Base-by-base conservation (phyloP, 1,284 basidiomycete species). In the Waitea zeae region DNA sequence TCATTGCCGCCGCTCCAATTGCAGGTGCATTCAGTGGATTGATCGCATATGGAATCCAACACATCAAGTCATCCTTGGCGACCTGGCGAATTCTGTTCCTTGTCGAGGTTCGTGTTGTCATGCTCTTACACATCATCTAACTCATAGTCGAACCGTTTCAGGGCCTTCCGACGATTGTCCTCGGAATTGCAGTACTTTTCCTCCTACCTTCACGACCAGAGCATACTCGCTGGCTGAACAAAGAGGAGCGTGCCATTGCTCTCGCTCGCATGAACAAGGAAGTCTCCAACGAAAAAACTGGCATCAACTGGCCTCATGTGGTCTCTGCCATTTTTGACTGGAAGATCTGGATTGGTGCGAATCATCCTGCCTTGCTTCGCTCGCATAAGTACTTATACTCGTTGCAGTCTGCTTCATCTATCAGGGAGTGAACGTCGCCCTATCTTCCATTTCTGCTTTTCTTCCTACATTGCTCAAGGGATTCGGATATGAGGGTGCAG, bases 11-110 rank as follows among this genome's bases (percentile, higher is more conserved):
- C 20, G 49, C 48, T 3, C 46, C 46, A 2, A 30, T 48, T 12
- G 4, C 15, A 48, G 49, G 51, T 32, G 56, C 55, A 15, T 57
- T 57, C 33, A 53, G 56, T 39, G 54, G 56, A 27, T 36, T 58
- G 6, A 47, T 58, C 12, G 56, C 55, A 12, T 59, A 44, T 40
- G 53, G 49, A 7, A 58, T 60, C 35, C 9, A 7, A 9, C 17
- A 31, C 12, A 31, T 31, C 17, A 13, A n/a, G 17, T 7, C 7
- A 7, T 31, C 30, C 12, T 7, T 31, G 6, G 22, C 22, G 22
- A 26, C 22, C 22, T 26, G 22, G 22, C 22, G 22, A n/a, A 26
- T 26, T n/a, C 22, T 26, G 7, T 26, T 26, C 22, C 22, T 26
- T n/a, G n/a, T 26, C 22, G 22, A 26, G 22, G n/a, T n/a, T n/a